Evolutionary conservation across 2,329 filamentous ascomycete species (phyloP).

Genomic region (Coniochaeta hoffmannii): DNA sequence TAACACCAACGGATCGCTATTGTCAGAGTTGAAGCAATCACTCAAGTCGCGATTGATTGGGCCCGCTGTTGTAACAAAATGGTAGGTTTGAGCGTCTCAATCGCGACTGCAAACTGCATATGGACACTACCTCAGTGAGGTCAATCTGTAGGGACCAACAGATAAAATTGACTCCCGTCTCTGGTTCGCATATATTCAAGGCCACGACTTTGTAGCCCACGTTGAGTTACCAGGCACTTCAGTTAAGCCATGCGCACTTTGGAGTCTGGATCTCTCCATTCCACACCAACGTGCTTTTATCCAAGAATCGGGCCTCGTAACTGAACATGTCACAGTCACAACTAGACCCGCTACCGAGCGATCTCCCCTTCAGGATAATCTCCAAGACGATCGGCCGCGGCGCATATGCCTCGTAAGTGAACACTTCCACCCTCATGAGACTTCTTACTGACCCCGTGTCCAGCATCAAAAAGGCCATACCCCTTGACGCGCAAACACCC

Average conservation of each 20-base stretch:
- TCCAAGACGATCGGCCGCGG: slow-evolving; percentile 95
- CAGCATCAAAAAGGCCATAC: slow-evolving; percentile 90
- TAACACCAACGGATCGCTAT: background rate
- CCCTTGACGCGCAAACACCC: slow-evolving; percentile 58
- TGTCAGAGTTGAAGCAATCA: background rate
- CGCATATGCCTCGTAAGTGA: slow-evolving; percentile 84
- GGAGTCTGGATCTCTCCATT: background rate
- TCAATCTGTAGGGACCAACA: background rate
- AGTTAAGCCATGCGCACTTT: background rate
- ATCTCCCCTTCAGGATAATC: slow-evolving; percentile 88
- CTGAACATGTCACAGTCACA: slow-evolving; percentile 66
- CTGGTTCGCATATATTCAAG: background rate
- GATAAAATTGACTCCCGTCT: background rate
- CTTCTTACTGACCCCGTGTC: background rate
- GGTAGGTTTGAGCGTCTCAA: background rate
- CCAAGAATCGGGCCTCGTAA: background rate
- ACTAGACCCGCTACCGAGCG: slow-evolving; percentile 72
- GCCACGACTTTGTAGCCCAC: background rate
- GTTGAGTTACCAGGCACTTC: too few species aligned
- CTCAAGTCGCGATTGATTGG: background rate
- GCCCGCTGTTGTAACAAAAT: background rate
- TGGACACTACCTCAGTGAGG: background rate
- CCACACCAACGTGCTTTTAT: too few species aligned
- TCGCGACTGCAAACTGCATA: background rate
- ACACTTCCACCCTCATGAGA: background rate